Percentiles rank a stretch among this genome's conserved stretches.
Conservation (phyloP, 306 rosid genomes). For the Acacia acuminata region DNA sequence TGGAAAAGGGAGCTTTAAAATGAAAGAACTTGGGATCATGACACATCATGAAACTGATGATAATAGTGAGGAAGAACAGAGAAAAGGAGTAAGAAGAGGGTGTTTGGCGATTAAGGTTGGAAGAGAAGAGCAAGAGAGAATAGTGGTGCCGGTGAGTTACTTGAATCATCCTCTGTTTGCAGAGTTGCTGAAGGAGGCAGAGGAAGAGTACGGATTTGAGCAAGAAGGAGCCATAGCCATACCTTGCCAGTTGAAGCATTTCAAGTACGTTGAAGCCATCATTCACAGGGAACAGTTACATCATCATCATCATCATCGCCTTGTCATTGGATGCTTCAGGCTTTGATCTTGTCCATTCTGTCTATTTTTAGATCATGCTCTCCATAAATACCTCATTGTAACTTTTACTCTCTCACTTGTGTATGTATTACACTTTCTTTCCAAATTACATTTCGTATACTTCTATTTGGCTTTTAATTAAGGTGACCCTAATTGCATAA, state of each 20-base stretch:
- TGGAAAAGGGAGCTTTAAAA: slow-evolving; percentile 23
- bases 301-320: slow-evolving; percentile 15
- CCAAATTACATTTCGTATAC: too few species aligned
- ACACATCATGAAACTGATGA: not conserved
- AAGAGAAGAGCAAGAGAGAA: slow-evolving; percentile 56
- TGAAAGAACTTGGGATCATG: not conserved
- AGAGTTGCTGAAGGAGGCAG: slow-evolving; percentile 64
- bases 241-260: slow-evolving; percentile 70
- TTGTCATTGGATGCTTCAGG: slow-evolving; percentile 28
- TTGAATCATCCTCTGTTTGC: slow-evolving; percentile 78
- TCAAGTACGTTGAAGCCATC: slow-evolving; percentile 56
- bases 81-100: slow-evolving; percentile 54
- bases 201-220: slow-evolving; percentile 79
- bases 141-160: slow-evolving; percentile 75
- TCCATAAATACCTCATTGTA: not conserved
- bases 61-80: slow-evolving; percentile 2
- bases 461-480: too few species aligned
- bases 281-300: slow-evolving; percentile 50
- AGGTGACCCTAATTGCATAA: too few species aligned
- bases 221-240: slow-evolving; percentile 71
- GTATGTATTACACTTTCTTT: too few species aligned
- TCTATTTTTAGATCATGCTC: not conserved
- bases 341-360: not conserved
- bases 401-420: not conserved
- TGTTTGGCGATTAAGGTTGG: slow-evolving; percentile 80